Evolutionary conservation across 495 filamentous ascomycete genomes (phyloP).

Genomic region (Astrothelium macrocarpum): DNA sequence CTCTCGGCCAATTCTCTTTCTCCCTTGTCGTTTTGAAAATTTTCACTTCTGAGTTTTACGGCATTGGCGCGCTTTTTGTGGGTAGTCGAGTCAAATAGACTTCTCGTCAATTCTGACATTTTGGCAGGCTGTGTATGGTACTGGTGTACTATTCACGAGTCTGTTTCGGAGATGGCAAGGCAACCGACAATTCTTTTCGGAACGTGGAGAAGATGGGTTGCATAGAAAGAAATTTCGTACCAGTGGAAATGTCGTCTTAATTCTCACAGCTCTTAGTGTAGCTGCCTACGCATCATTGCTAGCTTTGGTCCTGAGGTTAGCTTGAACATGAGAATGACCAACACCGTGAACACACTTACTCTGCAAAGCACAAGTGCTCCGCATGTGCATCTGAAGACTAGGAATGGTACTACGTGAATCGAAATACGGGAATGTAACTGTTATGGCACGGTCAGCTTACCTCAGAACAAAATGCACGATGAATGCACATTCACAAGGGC

Average conservation of each 20-base stretch:
- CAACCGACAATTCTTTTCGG: slow-evolving; percentile 85
- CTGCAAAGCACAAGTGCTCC: too few relatives aligned
- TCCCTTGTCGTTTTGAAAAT: slow-evolving; percentile 90
- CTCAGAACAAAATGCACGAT: too few relatives aligned
- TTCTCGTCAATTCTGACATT: neutral
- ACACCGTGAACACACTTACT: neutral
- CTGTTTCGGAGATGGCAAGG: slow-evolving; percentile 78
- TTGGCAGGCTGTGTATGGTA: slow-evolving; percentile 63
- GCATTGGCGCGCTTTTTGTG: slow-evolving; percentile 74
- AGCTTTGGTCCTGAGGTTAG: slow-evolving; percentile 58
- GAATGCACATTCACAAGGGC: too few relatives aligned
- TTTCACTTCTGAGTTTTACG: slow-evolving; percentile 91
- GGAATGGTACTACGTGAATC: too few relatives aligned
- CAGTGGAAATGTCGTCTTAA: slow-evolving; percentile 65
- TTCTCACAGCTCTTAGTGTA: slow-evolving; percentile 72
- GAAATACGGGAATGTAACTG: too few relatives aligned
- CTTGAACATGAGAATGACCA: neutral
- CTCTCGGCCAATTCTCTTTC: slow-evolving; percentile 88
- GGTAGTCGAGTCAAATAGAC: neutral
- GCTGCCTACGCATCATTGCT: slow-evolving; percentile 73
- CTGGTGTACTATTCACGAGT: slow-evolving; percentile 69
- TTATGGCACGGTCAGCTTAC: too few relatives aligned
- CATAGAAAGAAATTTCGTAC: slow-evolving; percentile 75
- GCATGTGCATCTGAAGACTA: too few relatives aligned
- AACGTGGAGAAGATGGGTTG: slow-evolving; percentile 57